phyloP scores from a whole-genome alignment of 2,329 filamentous ascomycete genomes.

The Clarireedia sp. region DNA sequence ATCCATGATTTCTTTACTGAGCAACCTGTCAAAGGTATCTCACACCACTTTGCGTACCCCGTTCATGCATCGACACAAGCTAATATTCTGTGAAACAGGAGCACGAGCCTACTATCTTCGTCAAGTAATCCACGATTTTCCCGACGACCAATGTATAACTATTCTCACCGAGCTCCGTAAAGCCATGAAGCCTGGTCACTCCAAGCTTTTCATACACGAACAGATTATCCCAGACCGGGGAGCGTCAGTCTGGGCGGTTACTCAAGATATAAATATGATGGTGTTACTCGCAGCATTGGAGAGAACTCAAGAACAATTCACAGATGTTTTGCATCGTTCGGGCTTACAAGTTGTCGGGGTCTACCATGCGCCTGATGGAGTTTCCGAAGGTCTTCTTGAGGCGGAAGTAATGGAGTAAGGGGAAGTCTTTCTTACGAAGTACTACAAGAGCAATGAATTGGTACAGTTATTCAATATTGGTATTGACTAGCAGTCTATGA shows the following conservation, averaged over 20 bases:
- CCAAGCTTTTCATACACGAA: neutral
- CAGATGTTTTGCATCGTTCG: neutral
- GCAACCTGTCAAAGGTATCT: constrained; percentile 23
- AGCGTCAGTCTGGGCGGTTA: neutral
- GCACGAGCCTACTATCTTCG: neutral
- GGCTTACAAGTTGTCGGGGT: neutral
- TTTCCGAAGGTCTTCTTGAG: neutral
- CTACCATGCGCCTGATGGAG: neutral
- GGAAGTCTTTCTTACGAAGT: too few relatives aligned
- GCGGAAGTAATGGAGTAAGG: neutral
- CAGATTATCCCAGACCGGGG: neutral
- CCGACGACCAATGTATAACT: neutral
- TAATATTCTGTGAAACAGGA: neutral
- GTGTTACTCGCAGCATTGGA: neutral
- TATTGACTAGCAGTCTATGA: too few relatives aligned
- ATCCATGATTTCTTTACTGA: constrained; percentile 23
- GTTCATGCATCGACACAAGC: neutral
- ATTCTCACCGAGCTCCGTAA: neutral
- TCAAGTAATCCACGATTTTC: neutral
- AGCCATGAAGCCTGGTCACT: neutral
- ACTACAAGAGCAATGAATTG: too few relatives aligned
- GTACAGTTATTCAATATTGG: too few relatives aligned
- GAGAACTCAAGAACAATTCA: neutral
- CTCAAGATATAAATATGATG: constrained; percentile 3
- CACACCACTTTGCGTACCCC: neutral